Conservation (phyloP, 192 early-diverging fungal genomes). For the Cetraspora pellucida region DNA sequence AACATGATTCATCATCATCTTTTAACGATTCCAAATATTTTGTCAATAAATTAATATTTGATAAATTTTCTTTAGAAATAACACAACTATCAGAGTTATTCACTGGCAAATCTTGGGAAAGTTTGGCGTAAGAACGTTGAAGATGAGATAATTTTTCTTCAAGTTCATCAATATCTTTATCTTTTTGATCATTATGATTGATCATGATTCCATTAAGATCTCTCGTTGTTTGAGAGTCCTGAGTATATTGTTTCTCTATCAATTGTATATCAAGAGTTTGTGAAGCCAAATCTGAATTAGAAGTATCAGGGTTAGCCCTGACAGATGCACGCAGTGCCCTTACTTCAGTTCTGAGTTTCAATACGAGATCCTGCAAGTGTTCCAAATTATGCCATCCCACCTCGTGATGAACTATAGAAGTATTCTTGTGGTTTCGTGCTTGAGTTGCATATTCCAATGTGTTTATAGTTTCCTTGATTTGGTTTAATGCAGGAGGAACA, state of each 20-base stretch:
- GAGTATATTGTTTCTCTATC: neutral
- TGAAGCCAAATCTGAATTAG: slow-evolving; percentile 27
- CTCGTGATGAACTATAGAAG: slow-evolving; percentile 74
- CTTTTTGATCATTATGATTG: slow-evolving; percentile 31
- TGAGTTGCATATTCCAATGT: slow-evolving; percentile 95
- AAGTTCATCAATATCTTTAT: slow-evolving; percentile 37
- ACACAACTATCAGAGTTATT: neutral
- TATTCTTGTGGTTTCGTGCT: slow-evolving; percentile 94
- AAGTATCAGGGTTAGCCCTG: too few relatives aligned
- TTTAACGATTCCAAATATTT: slow-evolving; percentile 39
- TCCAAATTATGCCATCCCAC: slow-evolving; percentile 64
- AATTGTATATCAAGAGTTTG: slow-evolving; percentile 16
- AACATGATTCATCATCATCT: neutral
- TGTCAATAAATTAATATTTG: neutral
- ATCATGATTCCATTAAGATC: neutral
- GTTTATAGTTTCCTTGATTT: slow-evolving; percentile 89
- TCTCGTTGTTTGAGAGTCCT: neutral
- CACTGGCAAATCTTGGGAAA: slow-evolving; percentile 49
- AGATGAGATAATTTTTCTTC: slow-evolving; percentile 52
- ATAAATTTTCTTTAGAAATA: neutral
- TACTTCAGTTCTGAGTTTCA: slow-evolving; percentile 63
- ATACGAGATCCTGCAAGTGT: slow-evolving; percentile 63
- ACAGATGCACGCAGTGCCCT: slow-evolving; percentile 40
- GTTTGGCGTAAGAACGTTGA: slow-evolving; percentile 56
- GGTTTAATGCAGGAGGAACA: slow-evolving; percentile 81